Evolutionary conservation across 2,329 filamentous ascomycete genomes (phyloP).

Genomic region (Paecilomyces formosus): DNA sequence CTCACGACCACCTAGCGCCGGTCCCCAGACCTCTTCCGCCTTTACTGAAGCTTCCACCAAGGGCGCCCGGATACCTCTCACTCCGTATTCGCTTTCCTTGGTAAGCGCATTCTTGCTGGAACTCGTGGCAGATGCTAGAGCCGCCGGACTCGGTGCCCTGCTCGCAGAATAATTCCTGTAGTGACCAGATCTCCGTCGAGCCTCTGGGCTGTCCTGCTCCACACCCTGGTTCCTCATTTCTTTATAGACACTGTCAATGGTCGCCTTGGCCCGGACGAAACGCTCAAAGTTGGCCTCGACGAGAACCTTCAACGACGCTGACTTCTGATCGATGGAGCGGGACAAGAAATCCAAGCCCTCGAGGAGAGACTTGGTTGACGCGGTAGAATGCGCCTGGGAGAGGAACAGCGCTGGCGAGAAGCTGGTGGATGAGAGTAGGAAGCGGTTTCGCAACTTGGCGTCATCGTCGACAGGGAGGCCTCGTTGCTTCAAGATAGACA

Average conservation of each 20-base stretch:
- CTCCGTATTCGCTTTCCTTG: slow-evolving; percentile 88
- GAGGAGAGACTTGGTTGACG: slow-evolving; percentile 73
- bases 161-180: slow-evolving; percentile 49
- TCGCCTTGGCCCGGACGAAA: slow-evolving; percentile 94
- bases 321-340: slow-evolving; percentile 93
- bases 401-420: slow-evolving; percentile 91
- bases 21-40: slow-evolving; percentile 95
- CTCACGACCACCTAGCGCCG: slow-evolving; percentile 81
- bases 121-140: slow-evolving; percentile 39
- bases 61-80: slow-evolving; percentile 79
- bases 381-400: slow-evolving; percentile 80
- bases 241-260: slow-evolving; percentile 96
- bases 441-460: slow-evolving; percentile 72
- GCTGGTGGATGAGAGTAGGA: slow-evolving; percentile 88
- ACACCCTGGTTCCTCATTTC: slow-evolving; percentile 79
- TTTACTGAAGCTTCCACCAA: slow-evolving; percentile 86
- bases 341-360: slow-evolving; percentile 79
- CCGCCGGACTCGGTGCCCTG: slow-evolving; percentile 30
- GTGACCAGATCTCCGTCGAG: slow-evolving; percentile 44
- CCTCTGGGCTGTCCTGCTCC: slow-evolving; percentile 33
- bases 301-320: slow-evolving; percentile 87
- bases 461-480: slow-evolving; percentile 83
- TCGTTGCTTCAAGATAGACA: slow-evolving; percentile 66
- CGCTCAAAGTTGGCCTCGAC: slow-evolving; percentile 98
- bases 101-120: slow-evolving; percentile 81